Base-by-base conservation (phyloP, 352 stramenopile species). In the Thalassiosira mediterranea region DNA sequence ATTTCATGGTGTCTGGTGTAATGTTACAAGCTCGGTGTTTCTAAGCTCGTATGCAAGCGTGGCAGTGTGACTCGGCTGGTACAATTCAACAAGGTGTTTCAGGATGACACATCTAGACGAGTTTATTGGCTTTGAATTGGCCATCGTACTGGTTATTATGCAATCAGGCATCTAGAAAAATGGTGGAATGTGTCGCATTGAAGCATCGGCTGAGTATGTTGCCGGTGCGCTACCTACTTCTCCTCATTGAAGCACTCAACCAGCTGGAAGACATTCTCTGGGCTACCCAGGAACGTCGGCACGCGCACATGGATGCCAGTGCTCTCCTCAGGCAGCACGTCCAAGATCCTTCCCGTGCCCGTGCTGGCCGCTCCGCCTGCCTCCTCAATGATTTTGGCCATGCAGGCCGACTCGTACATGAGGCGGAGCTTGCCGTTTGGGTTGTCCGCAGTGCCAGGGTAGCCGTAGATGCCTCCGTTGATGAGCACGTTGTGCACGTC, bases 301-400 rank as follows among this genome's bases (percentile, higher is more conserved):
- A 96, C 96, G 48, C 97, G 91, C 80, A 98, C 89, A 90, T 99
- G 97, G 72, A 99, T 98, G 64, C 96, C 76, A 8, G 25, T 69
- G 5, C 57, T 57, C 19, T 28, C 67, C 21, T 76, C 67, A 47
- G 96, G 95, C 37, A 95, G 66, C 40, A 99, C 85, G 84, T 99
- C 96, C 26, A 98, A 88, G 58, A 99, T 97, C 25, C 95, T 69
- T 40, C 88, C 81, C n/a, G 47, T 76, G 69, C 96, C 97, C 8
- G 95, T 98, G 17, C 95, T 98, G 23, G 94, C 94, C 17, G 97
- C 89, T 25, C 97, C 97, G 25, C 96, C 96, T n/a, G 96, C 96
- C 80, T 98, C 93, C 81, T 99, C 96, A 68, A 99, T 95, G 60
- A 99, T 98, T 88, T 98, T 97, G 40, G 95, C 96, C 93, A 99